phyloP scores from a whole-genome alignment of 2,329 filamentous ascomycete genomes.

The Pseudogymnoascus sp. region DNA sequence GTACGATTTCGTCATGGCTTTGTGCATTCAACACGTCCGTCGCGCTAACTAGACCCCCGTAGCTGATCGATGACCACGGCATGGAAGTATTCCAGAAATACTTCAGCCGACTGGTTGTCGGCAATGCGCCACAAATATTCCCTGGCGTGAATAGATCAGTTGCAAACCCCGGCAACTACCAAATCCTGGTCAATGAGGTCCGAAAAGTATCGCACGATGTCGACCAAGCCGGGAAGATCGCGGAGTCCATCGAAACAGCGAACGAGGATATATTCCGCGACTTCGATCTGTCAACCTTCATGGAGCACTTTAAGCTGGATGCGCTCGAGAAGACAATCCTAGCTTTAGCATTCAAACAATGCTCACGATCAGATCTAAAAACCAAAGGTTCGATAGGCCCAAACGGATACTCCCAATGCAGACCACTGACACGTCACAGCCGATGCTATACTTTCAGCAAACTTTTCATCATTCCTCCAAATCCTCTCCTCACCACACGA shows the following conservation, averaged over 20 bases:
- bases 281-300: constrained; percentile 90
- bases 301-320: constrained; percentile 93
- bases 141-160: constrained; percentile 66
- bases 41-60: constrained; percentile 13
- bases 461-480: constrained; percentile 69
- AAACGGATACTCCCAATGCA: not conserved
- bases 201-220: constrained; percentile 74
- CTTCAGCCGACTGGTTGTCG: constrained; percentile 84
- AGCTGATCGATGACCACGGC: constrained; percentile 95
- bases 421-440: constrained; percentile 43
- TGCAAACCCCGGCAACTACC: constrained; percentile 74
- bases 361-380: constrained; percentile 73
- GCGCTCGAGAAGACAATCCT: constrained; percentile 80
- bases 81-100: constrained; percentile 99
- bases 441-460: constrained; percentile 80
- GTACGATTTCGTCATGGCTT: constrained; percentile 42
- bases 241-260: constrained; percentile 82
- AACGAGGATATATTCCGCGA: constrained; percentile 93
- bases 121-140: constrained; percentile 89
- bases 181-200: constrained; percentile 75
- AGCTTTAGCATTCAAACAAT: constrained; percentile 79
- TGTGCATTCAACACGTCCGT: constrained; percentile 12
- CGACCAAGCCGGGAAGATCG: constrained; percentile 82
- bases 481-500: constrained; percentile 61
- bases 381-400: constrained; percentile 63